Evolutionary conservation across 306 rosid species (phyloP).

Genomic region (Hippophae tibetana): DNA sequence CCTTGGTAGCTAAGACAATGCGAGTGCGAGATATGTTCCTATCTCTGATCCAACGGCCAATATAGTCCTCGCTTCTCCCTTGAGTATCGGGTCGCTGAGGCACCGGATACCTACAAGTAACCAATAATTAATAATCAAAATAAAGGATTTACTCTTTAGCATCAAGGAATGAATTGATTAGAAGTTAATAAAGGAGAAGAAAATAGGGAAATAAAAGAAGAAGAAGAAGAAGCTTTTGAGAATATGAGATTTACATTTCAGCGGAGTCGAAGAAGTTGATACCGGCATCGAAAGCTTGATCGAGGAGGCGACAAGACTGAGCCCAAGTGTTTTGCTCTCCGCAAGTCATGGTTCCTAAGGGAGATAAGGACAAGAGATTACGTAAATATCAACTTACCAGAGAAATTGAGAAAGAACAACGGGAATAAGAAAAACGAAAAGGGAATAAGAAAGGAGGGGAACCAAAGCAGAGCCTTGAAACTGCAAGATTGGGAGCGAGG

Average conservation of each 20-base stretch:
- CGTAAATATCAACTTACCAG: background rate
- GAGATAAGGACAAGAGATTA: background rate
- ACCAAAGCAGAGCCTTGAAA: conserved; percentile 72
- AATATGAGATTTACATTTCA: conserved; percentile 44
- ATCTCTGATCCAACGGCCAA: conserved; percentile 67
- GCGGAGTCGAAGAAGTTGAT: conserved; percentile 90
- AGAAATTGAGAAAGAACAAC: no score
- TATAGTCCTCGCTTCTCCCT: conserved; percentile 75
- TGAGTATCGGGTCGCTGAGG: conserved; percentile 72
- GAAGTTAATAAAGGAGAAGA: background rate
- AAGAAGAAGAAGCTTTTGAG: no score
- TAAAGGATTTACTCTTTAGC: no score
- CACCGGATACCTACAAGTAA: conserved; percentile 60
- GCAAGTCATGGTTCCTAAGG: conserved; percentile 63
- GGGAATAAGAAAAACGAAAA: conserved; percentile 1
- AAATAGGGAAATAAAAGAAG: no score
- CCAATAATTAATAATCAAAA: background rate
- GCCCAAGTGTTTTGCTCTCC: conserved; percentile 65
- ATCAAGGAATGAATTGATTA: background rate
- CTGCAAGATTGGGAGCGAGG: conserved; percentile 48
- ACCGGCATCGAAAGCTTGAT: conserved; percentile 52
- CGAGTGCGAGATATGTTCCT: conserved; percentile 50
- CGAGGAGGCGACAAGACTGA: conserved; percentile 62
- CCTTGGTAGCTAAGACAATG: conserved; percentile 73
- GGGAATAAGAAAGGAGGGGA: background rate